A percentile compares a stretch with the other conserved stretches of the same genome.
Conservation (phyloP, 116 monocot genomes). For the Dioscorea cayenensis region DNA sequence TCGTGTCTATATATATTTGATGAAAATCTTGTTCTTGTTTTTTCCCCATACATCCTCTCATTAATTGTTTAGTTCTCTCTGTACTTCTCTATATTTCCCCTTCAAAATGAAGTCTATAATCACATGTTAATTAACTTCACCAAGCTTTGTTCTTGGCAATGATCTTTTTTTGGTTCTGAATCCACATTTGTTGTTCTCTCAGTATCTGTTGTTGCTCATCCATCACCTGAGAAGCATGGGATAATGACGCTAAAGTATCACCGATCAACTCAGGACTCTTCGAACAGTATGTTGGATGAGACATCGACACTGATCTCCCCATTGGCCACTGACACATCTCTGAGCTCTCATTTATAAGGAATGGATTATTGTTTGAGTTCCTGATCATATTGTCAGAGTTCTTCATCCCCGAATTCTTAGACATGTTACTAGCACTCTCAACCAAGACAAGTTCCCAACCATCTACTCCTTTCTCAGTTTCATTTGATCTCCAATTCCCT, state of each 20-base stretch:
- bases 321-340: not conserved
- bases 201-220: not conserved
- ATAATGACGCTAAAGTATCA: not conserved
- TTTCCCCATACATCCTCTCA: too few relatives aligned
- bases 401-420: not conserved
- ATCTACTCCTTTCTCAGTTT: not conserved
- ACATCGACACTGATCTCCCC: not conserved
- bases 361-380: slow-evolving; percentile 2
- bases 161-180: not conserved
- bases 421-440: not conserved
- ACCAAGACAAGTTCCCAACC: slow-evolving; percentile 9
- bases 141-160: not conserved
- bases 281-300: not conserved
- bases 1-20: too few relatives aligned
- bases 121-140: not conserved
- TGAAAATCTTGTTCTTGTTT: too few relatives aligned
- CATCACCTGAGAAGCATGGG: not conserved
- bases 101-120: too few relatives aligned
- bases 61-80: too few relatives aligned
- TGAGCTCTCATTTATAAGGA: not conserved
- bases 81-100: too few relatives aligned
- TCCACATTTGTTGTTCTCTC: slow-evolving; percentile 2
- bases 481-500: too few relatives aligned
- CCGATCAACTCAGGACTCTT: not conserved
- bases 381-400: not conserved